Evolutionary conservation across 139 green algal genomes (phyloP).

Genomic region (Closterium sp.): DNA sequence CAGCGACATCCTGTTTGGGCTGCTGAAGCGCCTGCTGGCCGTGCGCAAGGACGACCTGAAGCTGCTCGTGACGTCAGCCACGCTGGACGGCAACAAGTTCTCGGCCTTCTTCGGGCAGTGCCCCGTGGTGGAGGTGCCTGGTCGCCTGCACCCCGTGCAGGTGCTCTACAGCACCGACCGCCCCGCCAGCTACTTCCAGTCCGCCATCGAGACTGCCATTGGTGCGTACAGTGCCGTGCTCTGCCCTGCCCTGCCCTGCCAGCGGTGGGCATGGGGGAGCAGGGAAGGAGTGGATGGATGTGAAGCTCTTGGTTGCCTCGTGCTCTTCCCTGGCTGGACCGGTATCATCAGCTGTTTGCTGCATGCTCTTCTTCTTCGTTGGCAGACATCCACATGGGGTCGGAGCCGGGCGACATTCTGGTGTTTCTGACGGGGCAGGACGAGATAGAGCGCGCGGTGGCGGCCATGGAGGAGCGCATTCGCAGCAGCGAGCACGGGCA

Average conservation of each 20-base stretch:
- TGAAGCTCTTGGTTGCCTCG: no score
- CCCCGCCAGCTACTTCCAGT: constrained; percentile 46
- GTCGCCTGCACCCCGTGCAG: constrained; percentile 80
- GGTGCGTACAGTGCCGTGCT: background rate
- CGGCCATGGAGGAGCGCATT: constrained; percentile 61
- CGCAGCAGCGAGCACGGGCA: constrained; percentile 56
- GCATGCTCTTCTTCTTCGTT: background rate
- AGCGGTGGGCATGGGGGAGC: no score
- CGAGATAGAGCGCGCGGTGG: constrained; percentile 81
- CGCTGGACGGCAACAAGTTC: constrained; percentile 88
- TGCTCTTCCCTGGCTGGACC: no score
- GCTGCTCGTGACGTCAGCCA: constrained; percentile 88
- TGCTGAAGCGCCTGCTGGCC: constrained; percentile 77
- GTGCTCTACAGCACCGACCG: constrained; percentile 31
- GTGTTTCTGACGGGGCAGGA: constrained; percentile 91
- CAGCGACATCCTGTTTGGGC: constrained; percentile 91
- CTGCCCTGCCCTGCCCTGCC: no score
- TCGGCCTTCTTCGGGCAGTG: constrained; percentile 78
- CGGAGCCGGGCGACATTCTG: constrained; percentile 81
- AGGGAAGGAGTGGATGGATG: no score
- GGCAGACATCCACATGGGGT: constrained; percentile 72
- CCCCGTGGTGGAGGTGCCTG: constrained; percentile 81
- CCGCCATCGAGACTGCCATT: constrained; percentile 53
- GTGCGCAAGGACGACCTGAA: constrained; percentile 54
- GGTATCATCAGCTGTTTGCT: no score